Evolutionary conservation across 176 grass and related monocot genomes (phyloP).

Genomic region (Guadua angustifolia): DNA sequence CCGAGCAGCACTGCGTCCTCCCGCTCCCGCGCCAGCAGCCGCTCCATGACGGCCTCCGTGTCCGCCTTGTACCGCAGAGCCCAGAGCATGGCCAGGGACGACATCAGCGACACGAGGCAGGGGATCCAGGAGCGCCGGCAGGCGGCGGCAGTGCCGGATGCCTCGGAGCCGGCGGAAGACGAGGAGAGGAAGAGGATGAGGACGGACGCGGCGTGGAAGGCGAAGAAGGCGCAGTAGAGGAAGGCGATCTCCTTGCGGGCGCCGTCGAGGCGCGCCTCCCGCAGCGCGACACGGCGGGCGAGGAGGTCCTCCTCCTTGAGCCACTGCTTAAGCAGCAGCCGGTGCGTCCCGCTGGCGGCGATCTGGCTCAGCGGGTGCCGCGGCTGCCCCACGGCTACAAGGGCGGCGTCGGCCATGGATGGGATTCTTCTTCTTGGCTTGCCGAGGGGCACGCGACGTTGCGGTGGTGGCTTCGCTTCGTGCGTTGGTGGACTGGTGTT

Average conservation of each 20-base stretch:
- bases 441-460: not conserved
- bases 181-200: slow-evolving; percentile 70
- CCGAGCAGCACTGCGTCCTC: slow-evolving; percentile 81
- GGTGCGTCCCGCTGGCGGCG: slow-evolving; percentile 70
- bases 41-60: slow-evolving; percentile 66
- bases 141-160: not conserved
- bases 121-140: slow-evolving; percentile 87
- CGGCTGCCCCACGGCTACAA: not conserved
- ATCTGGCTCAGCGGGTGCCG: slow-evolving; percentile 83
- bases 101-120: slow-evolving; percentile 72
- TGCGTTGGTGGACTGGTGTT: not conserved
- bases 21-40: slow-evolving; percentile 73
- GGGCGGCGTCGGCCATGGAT: slow-evolving; percentile 32
- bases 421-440: not conserved
- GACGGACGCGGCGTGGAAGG: slow-evolving; percentile 72
- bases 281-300: slow-evolving; percentile 73
- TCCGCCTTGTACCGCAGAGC: slow-evolving; percentile 92
- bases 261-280: slow-evolving; percentile 73
- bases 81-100: slow-evolving; percentile 77
- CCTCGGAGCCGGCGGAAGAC: not conserved
- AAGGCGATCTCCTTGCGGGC: slow-evolving; percentile 70
- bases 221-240: slow-evolving; percentile 88
- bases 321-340: slow-evolving; percentile 92
- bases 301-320: slow-evolving; percentile 86
- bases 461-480: not conserved